Percentiles rank a stretch among this genome's conserved stretches.
These are phyloP conservation scores for Biscogniauxia sp. DNA, from an alignment of 2,329 filamentous ascomycete genomes.

Conservation along the genomic window DNA sequence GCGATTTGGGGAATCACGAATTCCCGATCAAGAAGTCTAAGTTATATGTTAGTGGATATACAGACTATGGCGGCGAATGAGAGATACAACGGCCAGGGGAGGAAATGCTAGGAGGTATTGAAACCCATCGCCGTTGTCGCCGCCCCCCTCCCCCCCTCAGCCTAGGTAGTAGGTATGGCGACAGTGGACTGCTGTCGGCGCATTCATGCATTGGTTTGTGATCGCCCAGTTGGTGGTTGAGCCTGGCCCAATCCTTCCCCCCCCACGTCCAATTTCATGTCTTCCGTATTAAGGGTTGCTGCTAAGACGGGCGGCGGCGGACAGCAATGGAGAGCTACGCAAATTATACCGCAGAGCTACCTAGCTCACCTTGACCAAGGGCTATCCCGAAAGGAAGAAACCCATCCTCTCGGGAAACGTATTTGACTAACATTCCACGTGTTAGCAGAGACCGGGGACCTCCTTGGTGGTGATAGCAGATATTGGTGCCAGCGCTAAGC, in stretches of 20 bases:
- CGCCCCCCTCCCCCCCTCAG: no score
- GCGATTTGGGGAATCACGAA: not conserved
- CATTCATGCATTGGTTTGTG: not conserved
- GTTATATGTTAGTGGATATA: not conserved
- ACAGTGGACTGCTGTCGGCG: not conserved
- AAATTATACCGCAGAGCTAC: no score
- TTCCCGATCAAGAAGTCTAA: not conserved
- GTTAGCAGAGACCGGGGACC: not conserved
- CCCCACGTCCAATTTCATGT: not conserved
- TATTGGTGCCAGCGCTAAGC: no score
- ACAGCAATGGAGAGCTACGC: not conserved
- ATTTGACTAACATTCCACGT: not conserved
- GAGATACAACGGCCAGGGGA: not conserved
- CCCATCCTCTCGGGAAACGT: not conserved
- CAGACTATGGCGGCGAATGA: not conserved
- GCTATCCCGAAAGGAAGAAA: not conserved
- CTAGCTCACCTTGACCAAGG: not conserved
- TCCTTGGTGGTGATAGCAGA: not conserved
- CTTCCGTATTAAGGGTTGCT: not conserved
- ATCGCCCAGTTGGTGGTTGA: not conserved
- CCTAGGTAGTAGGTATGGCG: no score
- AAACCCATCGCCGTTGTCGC: not conserved
- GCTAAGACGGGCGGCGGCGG: not conserved
- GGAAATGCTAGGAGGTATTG: not conserved
- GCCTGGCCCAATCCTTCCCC: not conserved